Evolutionary conservation across 208 protist genomes (phyloP).

Genomic region (Phytomonas sp.): DNA sequence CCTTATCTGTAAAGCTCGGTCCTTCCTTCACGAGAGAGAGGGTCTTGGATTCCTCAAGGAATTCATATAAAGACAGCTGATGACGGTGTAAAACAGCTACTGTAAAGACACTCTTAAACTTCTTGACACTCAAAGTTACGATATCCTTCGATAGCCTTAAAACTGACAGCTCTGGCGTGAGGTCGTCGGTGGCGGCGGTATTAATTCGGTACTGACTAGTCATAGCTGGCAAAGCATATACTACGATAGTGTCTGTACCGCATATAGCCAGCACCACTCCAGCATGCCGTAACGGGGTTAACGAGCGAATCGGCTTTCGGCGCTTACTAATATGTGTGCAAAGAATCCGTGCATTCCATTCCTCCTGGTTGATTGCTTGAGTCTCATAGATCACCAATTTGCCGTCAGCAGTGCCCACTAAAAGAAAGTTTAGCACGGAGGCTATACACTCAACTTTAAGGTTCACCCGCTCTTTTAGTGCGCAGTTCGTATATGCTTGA

Average conservation of each 20-base stretch:
- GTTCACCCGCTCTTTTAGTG: neutral
- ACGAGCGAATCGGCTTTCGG: slow-evolving; percentile 19
- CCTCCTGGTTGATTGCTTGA: neutral
- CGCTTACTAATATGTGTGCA: slow-evolving; percentile 17
- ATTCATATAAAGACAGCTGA: slow-evolving; percentile 48
- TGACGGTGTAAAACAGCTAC: slow-evolving; percentile 48
- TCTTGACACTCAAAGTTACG: slow-evolving; percentile 32
- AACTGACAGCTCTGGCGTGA: neutral
- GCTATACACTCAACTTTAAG: slow-evolving; percentile 37
- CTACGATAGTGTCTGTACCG: neutral
- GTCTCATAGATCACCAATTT: slow-evolving; percentile 41
- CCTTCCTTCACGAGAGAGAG: slow-evolving; percentile 24
- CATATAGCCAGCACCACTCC: neutral
- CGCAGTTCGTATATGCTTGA: neutral
- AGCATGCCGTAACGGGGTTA: neutral
- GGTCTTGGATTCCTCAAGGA: slow-evolving; percentile 4
- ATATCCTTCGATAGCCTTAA: slow-evolving; percentile 23
- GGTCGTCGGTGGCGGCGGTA: neutral
- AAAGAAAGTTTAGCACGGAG: slow-evolving; percentile 25
- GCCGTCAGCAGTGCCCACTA: slow-evolving; percentile 53
- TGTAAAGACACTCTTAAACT: slow-evolving; percentile 26
- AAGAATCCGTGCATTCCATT: slow-evolving; percentile 7
- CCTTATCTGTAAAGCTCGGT: slow-evolving; percentile 37
- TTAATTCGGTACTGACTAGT: neutral
- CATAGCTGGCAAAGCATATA: neutral